Percentiles rank a stretch among this genome's conserved stretches.
Evolutionary conservation across 2,329 filamentous ascomycete species (phyloP).

Genomic region (Cladosporium sp.): DNA sequence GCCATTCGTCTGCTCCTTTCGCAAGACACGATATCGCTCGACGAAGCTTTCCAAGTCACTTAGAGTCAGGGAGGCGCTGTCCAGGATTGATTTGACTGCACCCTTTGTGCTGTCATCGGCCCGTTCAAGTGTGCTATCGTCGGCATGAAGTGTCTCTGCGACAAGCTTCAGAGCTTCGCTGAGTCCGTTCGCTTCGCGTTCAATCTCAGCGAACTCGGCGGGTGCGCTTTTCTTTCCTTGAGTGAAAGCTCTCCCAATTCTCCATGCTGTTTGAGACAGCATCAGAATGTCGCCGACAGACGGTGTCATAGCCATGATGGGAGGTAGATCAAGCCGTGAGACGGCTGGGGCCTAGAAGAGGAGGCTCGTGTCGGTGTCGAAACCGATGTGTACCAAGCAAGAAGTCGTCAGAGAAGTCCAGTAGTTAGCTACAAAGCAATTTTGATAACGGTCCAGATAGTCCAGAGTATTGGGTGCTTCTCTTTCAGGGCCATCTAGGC

Average conservation of each 20-base stretch:
- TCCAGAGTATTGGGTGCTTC: too few relatives aligned
- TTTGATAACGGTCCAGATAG: too few relatives aligned
- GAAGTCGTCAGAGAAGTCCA: too few relatives aligned
- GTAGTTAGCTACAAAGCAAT: too few relatives aligned
- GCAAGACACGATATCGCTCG: slow-evolving; percentile 42
- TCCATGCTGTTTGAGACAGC: slow-evolving; percentile 44
- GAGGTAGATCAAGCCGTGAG: neutral
- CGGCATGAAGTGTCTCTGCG: slow-evolving; percentile 39
- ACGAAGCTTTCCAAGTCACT: slow-evolving; percentile 42
- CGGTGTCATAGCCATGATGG: slow-evolving; percentile 16
- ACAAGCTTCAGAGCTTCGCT: slow-evolving; percentile 41
- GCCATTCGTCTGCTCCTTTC: slow-evolving; percentile 34
- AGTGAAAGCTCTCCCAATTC: slow-evolving; percentile 40
- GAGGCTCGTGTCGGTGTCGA: neutral
- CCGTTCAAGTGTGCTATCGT: slow-evolving; percentile 32
- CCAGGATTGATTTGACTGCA: slow-evolving; percentile 37
- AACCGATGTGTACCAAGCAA: too few relatives aligned
- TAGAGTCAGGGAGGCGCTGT: slow-evolving; percentile 36
- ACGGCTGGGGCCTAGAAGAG: neutral
- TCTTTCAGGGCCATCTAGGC: too few relatives aligned
- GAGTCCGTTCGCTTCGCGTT: slow-evolving; percentile 38
- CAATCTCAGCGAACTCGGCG: slow-evolving; percentile 39
- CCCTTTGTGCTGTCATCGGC: slow-evolving; percentile 32
- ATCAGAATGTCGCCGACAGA: slow-evolving; percentile 41
- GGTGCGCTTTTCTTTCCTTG: slow-evolving; percentile 37